Evolutionary conservation across 2,329 filamentous ascomycete species (phyloP), one percentile per base, ranked within the genome.

Genomic region (Ophiostoma ips): DNA sequence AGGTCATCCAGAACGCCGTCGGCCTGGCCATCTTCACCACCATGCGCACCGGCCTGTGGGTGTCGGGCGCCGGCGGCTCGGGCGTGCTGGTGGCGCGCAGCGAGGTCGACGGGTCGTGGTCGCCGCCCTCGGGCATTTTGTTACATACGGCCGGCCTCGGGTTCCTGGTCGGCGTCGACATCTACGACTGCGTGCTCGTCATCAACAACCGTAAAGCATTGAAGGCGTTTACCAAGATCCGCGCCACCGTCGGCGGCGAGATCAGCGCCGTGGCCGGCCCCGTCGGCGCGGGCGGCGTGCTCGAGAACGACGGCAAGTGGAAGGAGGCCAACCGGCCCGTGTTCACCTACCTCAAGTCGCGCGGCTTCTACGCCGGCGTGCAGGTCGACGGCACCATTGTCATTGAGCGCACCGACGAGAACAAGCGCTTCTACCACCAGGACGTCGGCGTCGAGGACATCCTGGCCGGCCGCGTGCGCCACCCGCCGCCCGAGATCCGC

Each of bases 151-250:
- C 86, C 1, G 86, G 84, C 4, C 75, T 87, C 1, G 87, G 87
- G 0, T 87, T 94, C 61, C 73, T 90, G 53, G 77, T 85, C 1
- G 87, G 87, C 12, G 75, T 90, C 12, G 87, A 94, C 63, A 87
- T 94, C 28, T 94, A 92, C 67, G 87, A 94, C 63, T 92, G 85
- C 58, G 85, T 94, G 3, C 79, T 88, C 21, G 83, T 94, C 34
- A 88, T 94, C 64, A 94, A 94, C 66, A 84, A 77, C 4, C 72
- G 76, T 38, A 75, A 84, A 56, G 87, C 87, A 0, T 69, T 94
- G 38, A 77, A 83, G 15, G 83, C 84, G 0, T 94, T 94, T 63
- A 84, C 82, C 53, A 79, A 77, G 52, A 73, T 85, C 1, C 76
- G 87, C 13, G 80, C 85, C 55, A 89, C 84, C 1, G 66, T 94